These are phyloP conservation scores for Earliella scabrosa DNA, from an alignment of 1,284 basidiomycete species.

Conservation along the genomic window DNA sequence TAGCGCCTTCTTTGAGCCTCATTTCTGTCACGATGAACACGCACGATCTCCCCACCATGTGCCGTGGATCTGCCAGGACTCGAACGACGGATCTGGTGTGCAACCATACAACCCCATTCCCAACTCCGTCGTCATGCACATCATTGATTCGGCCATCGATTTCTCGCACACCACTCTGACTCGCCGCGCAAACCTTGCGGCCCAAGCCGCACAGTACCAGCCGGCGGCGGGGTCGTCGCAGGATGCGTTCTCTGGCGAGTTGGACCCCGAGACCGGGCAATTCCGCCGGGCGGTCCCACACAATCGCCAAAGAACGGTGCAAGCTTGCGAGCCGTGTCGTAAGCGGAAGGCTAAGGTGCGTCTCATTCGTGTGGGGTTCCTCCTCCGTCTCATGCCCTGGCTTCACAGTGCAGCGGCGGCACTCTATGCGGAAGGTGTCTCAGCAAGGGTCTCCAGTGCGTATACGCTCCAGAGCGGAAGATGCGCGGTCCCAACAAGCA, in stretches of 20 bases:
- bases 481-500: conserved; percentile 66
- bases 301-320: conserved; percentile 51
- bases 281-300: conserved; percentile 65
- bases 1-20: neutral
- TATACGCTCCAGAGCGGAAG: conserved; percentile 60
- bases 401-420: conserved; percentile 44
- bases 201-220: neutral
- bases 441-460: conserved; percentile 39
- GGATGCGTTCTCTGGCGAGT: conserved; percentile 51
- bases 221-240: conserved; percentile 2
- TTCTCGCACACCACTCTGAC: conserved; percentile 21
- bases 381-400: neutral
- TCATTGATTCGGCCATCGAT: conserved; percentile 17
- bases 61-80: conserved; percentile 5
- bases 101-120: neutral
- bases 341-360: conserved; percentile 46
- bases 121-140: conserved; percentile 15
- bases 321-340: conserved; percentile 50
- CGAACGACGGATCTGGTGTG: conserved; percentile 5
- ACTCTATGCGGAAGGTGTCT: conserved; percentile 43
- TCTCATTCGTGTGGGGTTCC: neutral
- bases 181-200: conserved; percentile 6
- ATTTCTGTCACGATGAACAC: neutral
- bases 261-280: conserved; percentile 61
- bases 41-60: conserved; percentile 6